These are phyloP conservation scores for Hypomyces perniciosus DNA, from an alignment of 2,329 filamentous ascomycete species.

Conservation along the genomic window DNA sequence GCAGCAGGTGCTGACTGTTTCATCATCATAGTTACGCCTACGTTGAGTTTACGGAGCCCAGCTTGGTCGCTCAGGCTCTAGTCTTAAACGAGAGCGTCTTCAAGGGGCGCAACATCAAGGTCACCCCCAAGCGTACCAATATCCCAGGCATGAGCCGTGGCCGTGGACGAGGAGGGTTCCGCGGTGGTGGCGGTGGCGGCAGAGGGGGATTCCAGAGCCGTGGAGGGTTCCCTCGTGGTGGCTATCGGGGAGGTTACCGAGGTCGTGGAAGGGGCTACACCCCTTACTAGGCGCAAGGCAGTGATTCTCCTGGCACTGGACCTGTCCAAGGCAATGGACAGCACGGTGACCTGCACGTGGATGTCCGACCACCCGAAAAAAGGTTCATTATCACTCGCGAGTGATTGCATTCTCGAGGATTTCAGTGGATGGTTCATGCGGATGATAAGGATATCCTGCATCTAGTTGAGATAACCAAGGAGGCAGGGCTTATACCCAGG, in stretches of 20 bases:
- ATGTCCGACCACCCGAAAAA: neutral
- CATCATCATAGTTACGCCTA: slow-evolving; percentile 74
- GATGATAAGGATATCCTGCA: slow-evolving; percentile 10
- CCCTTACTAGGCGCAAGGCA: slow-evolving; percentile 52
- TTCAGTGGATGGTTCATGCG: slow-evolving; percentile 4
- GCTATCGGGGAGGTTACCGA: slow-evolving; percentile 62
- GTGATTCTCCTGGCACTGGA: slow-evolving; percentile 18
- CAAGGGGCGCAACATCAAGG: slow-evolving; percentile 92
- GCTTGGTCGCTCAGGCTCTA: slow-evolving; percentile 84
- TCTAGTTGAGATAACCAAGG: slow-evolving; percentile 9
- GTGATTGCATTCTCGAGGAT: slow-evolving; percentile 2
- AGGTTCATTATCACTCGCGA: slow-evolving; percentile 8
- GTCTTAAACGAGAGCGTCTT: slow-evolving; percentile 96
- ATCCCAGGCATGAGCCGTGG: slow-evolving; percentile 89
- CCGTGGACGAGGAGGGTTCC: slow-evolving; percentile 53
- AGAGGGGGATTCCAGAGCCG: slow-evolving; percentile 45
- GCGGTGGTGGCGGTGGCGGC: slow-evolving; percentile 33
- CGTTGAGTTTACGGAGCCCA: slow-evolving; percentile 95
- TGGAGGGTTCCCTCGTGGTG: slow-evolving; percentile 51
- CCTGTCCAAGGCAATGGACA: slow-evolving; percentile 16
- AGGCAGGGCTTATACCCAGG: slow-evolving; percentile 1
- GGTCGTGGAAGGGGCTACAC: slow-evolving; percentile 59
- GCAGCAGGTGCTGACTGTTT: neutral
- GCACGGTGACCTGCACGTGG: slow-evolving; percentile 3
- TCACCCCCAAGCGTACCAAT: slow-evolving; percentile 91